phyloP scores from a whole-genome alignment of 306 rosid species.

The Argentina anserina region DNA sequence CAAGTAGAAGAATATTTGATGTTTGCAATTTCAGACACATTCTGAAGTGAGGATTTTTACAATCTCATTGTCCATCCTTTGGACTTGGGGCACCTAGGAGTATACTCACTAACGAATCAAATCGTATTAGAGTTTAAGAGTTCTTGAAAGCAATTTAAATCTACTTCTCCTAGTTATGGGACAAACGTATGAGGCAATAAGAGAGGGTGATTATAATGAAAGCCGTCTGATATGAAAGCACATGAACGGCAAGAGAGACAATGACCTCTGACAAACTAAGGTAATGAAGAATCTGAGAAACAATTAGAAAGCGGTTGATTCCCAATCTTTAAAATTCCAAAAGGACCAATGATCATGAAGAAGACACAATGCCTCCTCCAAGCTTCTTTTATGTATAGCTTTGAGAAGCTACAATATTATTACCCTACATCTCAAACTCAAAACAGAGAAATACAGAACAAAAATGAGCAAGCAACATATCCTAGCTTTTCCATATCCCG shows the following conservation, averaged over 20 bases:
- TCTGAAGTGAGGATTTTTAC: not conserved
- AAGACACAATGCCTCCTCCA: too few species aligned
- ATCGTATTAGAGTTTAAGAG: not conserved
- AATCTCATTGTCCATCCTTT: not conserved
- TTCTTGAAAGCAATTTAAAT: too few species aligned
- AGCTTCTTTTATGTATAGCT: too few species aligned
- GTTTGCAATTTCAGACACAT: not conserved
- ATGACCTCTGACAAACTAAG: too few species aligned
- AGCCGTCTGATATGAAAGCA: not conserved
- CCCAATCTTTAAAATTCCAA: not conserved
- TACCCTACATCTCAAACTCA: too few species aligned
- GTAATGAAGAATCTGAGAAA: not conserved
- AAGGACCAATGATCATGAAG: too few species aligned
- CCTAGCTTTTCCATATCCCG: too few species aligned
- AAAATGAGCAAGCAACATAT: too few species aligned
- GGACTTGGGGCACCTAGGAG: not conserved
- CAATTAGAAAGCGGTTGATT: not conserved
- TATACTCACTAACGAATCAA: not conserved
- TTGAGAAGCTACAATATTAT: too few species aligned
- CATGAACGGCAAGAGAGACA: not conserved
- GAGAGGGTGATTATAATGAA: not conserved
- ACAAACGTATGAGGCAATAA: not conserved
- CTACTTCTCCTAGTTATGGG: too few species aligned
- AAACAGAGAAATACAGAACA: too few species aligned
- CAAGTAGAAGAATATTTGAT: not conserved